These are phyloP conservation scores for Arthrobotrys sinensis DNA, from an alignment of 2,329 filamentous ascomycete species.

Conservation along the genomic window DNA sequence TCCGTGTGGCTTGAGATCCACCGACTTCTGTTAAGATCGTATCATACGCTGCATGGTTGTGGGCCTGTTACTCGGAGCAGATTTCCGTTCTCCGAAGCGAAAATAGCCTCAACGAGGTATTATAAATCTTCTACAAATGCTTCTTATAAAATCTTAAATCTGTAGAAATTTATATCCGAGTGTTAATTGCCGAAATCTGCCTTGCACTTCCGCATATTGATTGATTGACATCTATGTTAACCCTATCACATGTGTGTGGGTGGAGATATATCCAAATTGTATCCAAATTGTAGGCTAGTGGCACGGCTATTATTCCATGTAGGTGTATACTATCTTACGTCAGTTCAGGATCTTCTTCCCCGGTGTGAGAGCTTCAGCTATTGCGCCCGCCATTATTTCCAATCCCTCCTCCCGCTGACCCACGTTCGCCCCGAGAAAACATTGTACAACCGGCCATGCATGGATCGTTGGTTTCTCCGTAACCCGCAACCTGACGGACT, in stretches of 20 bases:
- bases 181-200: constrained; percentile 64
- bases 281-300: constrained; percentile 72
- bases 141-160: background rate
- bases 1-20: constrained; percentile 22
- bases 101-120: constrained; percentile 22
- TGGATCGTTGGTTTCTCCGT: constrained; percentile 79
- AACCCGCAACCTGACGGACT: constrained; percentile 70
- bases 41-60: constrained; percentile 8
- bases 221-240: background rate
- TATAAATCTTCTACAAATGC: background rate
- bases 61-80: constrained; percentile 18
- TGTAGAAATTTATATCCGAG: constrained; percentile 3
- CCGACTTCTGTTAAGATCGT: background rate
- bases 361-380: constrained; percentile 65
- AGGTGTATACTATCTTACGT: constrained; percentile 67
- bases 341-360: constrained; percentile 67
- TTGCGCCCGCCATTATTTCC: constrained; percentile 67
- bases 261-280: background rate
- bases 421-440: constrained; percentile 72
- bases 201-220: constrained; percentile 66
- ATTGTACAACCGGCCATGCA: constrained; percentile 82
- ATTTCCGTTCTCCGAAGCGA: constrained; percentile 23
- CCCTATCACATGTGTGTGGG: background rate
- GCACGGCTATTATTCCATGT: constrained; percentile 65
- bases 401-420: constrained; percentile 73